A percentile compares a stretch with the other conserved stretches of the same genome.
Conservation (phyloP, 2,329 filamentous ascomycete species). For the Pseudocercospora musae region DNA sequence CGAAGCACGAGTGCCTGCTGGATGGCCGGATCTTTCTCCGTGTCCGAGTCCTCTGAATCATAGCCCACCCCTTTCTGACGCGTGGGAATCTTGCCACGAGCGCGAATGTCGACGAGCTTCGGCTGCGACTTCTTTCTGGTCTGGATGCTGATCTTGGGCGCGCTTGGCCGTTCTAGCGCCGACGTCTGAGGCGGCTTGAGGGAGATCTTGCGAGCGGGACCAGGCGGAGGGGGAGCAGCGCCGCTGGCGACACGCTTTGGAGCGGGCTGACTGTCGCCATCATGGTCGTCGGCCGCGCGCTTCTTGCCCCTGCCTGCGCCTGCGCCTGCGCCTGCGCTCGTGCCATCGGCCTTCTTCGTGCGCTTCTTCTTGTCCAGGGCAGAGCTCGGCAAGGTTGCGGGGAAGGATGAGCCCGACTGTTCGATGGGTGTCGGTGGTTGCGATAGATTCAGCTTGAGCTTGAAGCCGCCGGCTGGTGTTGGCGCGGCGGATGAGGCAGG, state of each 20-base stretch:
- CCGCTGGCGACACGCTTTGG: conserved; percentile 32
- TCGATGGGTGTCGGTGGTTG: conserved; percentile 27
- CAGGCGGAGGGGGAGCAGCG: conserved; percentile 9
- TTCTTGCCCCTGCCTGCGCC: conserved; percentile 33
- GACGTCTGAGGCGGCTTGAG: conserved; percentile 31
- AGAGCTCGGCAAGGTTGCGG: conserved; percentile 7
- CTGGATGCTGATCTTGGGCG: conserved; percentile 50
- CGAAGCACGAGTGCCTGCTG: conserved; percentile 88
- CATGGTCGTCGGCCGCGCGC: conserved; percentile 32
- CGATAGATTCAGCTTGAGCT: conserved; percentile 29
- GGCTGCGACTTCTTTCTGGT: conserved; percentile 24
- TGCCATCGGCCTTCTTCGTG: conserved; percentile 36
- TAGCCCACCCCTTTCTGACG: conserved; percentile 78
- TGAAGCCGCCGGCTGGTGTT: conserved; percentile 16
- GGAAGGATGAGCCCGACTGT: conserved; percentile 26
- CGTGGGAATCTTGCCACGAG: conserved; percentile 24
- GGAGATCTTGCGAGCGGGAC: conserved; percentile 28
- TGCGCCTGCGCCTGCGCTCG: conserved; percentile 11
- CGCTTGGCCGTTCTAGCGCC: conserved; percentile 20
- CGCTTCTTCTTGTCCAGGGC: conserved; percentile 37
- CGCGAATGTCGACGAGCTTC: conserved; percentile 23
- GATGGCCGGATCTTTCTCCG: conserved; percentile 79
- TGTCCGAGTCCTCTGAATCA: conserved; percentile 91
- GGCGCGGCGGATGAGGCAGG: conserved; percentile 12
- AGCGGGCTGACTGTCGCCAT: conserved; percentile 23